phyloP scores from a whole-genome alignment of 805 yeast genomes.

The Candida yuanshanica region DNA sequence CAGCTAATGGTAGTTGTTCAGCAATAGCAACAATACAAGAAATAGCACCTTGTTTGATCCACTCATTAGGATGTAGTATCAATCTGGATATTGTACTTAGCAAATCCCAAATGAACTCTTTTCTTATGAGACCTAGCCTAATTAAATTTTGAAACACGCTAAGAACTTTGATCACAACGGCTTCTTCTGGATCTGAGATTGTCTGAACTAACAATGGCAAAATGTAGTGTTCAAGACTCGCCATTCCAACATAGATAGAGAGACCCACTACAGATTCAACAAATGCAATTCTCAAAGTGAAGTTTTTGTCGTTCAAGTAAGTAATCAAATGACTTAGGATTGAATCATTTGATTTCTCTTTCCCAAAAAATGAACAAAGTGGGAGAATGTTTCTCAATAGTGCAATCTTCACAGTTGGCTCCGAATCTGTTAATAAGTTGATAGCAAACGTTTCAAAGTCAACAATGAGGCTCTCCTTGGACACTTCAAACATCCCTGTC shows the following conservation, averaged over 20 bases:
- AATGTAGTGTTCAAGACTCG: constrained; percentile 81
- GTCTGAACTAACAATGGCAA: constrained; percentile 83
- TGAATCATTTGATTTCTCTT: constrained; percentile 82
- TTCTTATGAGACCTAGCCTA: constrained; percentile 49
- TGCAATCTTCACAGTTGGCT: constrained; percentile 60
- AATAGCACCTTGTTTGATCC: constrained; percentile 70
- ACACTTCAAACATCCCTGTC: constrained; percentile 28
- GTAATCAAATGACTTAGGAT: constrained; percentile 88
- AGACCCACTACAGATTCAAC: constrained; percentile 67
- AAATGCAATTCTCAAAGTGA: constrained; percentile 62
- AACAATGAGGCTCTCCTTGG: constrained; percentile 40
- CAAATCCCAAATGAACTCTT: constrained; percentile 49
- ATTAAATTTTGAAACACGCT: constrained; percentile 50
- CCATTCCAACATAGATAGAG: constrained; percentile 74
- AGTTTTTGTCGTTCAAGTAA: constrained; percentile 74
- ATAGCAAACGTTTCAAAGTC: constrained; percentile 65
- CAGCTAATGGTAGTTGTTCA: constrained; percentile 63
- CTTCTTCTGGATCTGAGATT: constrained; percentile 75
- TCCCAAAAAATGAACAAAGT: constrained; percentile 76
- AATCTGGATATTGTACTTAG: constrained; percentile 47
- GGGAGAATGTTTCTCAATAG: constrained; percentile 68
- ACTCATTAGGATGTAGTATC: constrained; percentile 78
- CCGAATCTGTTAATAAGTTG: constrained; percentile 62
- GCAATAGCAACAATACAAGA: constrained; percentile 58
- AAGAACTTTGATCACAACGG: constrained; percentile 68